Percentiles rank a stretch among this genome's conserved stretches.
Conservation (phyloP, 2,329 filamentous ascomycete species). For the Cryoendolithus antarcticus region DNA sequence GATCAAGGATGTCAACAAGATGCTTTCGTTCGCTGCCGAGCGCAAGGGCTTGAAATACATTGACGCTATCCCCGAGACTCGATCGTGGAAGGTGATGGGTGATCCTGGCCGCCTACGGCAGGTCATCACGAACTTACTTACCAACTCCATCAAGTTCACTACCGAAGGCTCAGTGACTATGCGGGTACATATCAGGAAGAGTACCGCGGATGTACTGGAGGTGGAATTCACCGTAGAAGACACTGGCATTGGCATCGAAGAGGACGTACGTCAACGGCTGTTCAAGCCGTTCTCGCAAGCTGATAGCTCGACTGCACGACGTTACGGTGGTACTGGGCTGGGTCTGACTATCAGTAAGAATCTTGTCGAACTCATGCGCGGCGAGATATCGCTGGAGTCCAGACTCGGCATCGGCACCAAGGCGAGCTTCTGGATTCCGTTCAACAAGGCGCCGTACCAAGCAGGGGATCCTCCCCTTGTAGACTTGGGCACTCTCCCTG, state of each 20-base stretch:
- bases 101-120: conserved; percentile 76
- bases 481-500: conserved; percentile 52
- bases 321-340: conserved; percentile 68
- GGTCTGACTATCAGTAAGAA: conserved; percentile 75
- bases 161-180: conserved; percentile 56
- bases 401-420: conserved; percentile 55
- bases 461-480: conserved; percentile 40
- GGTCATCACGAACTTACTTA: conserved; percentile 68
- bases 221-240: conserved; percentile 64
- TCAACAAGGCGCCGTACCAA: conserved; percentile 54
- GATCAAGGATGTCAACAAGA: conserved; percentile 69
- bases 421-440: conserved; percentile 66
- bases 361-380: conserved; percentile 66
- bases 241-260: conserved; percentile 70
- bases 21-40: conserved; percentile 75
- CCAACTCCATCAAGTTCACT: conserved; percentile 67
- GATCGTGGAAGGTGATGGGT: conserved; percentile 64
- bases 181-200: conserved; percentile 49
- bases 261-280: conserved; percentile 58
- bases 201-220: conserved; percentile 52
- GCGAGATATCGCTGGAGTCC: conserved; percentile 59
- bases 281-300: conserved; percentile 77
- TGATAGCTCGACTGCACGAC: conserved; percentile 63
- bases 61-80: conserved; percentile 50
- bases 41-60: conserved; percentile 65